A percentile compares a stretch with the other conserved stretches of the same genome.
These are phyloP conservation scores for Mucor circinelloides DNA, from an alignment of 371 early-diverging fungal genomes.

Conservation along the genomic window DNA sequence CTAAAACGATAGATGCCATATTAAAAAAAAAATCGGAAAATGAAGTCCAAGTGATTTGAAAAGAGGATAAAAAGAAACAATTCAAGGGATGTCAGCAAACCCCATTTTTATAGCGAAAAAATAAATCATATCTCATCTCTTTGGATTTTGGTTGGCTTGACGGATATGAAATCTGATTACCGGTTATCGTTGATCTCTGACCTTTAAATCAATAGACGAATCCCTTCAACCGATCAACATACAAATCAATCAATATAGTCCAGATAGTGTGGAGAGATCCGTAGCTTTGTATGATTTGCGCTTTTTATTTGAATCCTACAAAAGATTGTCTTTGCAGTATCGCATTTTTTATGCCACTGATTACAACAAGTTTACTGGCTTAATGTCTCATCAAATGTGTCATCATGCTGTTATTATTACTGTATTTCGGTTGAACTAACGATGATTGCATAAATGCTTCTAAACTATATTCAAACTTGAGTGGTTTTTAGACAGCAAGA, in stretches of 20 bases:
- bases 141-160: neutral
- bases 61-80: neutral
- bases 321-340: neutral
- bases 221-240: neutral
- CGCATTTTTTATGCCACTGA: too few relatives aligned
- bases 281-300: neutral
- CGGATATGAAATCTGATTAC: neutral
- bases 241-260: neutral
- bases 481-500: too few relatives aligned
- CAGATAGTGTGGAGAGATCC: neutral
- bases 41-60: neutral
- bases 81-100: neutral
- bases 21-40: neutral
- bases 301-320: neutral
- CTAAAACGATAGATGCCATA: constrained; percentile 2
- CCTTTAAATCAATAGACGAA: neutral
- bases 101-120: neutral
- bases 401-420: neutral
- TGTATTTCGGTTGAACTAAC: neutral
- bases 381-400: neutral
- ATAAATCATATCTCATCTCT: neutral
- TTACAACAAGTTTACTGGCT: too few relatives aligned
- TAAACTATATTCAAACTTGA: too few relatives aligned
- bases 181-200: neutral
- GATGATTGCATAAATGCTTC: neutral